Percentiles rank a stretch among this genome's conserved stretches.
Conservation (phyloP, 257 asterid species). For the Lantana camara region DNA sequence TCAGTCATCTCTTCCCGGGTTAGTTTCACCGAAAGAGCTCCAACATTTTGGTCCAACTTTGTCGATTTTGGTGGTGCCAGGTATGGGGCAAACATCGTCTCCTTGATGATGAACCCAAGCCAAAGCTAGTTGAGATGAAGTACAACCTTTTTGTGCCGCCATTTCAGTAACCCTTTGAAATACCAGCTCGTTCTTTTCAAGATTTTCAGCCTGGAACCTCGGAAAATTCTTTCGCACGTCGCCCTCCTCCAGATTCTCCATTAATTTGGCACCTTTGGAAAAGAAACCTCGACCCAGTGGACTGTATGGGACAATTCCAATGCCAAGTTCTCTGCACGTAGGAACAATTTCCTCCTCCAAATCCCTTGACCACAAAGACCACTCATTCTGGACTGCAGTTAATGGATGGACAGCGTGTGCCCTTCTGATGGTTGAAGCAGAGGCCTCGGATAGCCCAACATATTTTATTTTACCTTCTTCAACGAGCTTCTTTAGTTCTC, state of each 20-base stretch:
- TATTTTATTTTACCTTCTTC: conserved; percentile 80
- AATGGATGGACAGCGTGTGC: conserved; percentile 78
- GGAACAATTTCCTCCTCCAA: conserved; percentile 64
- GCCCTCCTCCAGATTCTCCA: conserved; percentile 38
- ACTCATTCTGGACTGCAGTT: conserved; percentile 70
- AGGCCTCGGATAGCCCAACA: conserved; percentile 77
- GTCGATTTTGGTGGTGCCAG: conserved; percentile 36
- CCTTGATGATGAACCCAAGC: conserved; percentile 43
- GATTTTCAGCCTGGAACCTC: conserved; percentile 35
- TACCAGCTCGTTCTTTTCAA: conserved; percentile 29
- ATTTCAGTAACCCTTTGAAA: conserved; percentile 29
- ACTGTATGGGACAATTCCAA: conserved; percentile 56
- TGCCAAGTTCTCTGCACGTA: conserved; percentile 67
- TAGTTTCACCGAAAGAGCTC: conserved; percentile 28
- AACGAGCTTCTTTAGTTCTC: conserved; percentile 76
- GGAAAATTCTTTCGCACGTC: conserved; percentile 42
- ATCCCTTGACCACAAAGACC: conserved; percentile 81
- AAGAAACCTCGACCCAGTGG: conserved; percentile 61
- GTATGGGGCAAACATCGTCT: conserved; percentile 36
- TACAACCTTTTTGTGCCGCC: conserved; percentile 34
- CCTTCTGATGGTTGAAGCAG: conserved; percentile 72
- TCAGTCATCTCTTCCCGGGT: conserved; percentile 27
- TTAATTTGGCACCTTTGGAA: conserved; percentile 37
- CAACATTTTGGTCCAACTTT: conserved; percentile 29
- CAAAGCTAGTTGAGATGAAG: conserved; percentile 35